Evolutionary conservation across 169 alveolate species (phyloP), one percentile per base, ranked within the genome.

Genomic region (Ichthyophthirius multifiliis): DNA sequence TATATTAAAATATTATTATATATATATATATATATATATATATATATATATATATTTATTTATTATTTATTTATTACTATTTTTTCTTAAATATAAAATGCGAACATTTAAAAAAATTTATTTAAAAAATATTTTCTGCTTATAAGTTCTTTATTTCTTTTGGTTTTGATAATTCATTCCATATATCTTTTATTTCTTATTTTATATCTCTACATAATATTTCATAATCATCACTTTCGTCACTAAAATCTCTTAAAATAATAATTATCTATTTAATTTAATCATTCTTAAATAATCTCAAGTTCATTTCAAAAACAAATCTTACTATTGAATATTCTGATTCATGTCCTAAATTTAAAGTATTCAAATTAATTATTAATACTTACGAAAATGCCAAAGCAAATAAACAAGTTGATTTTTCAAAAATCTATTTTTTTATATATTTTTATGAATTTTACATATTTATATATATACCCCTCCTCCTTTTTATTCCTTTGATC

Each of bases 341-440:
- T 67, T 41, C 77, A 15, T 67, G 71, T 4, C 71, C 77, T 34
- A 34, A 67, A 20, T 67, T 67, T 20, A 34, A 16, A 0, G 77
- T 35, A n/a, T 41, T 34, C 20, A 41, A 34, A 37, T 67, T 67
- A n/a, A 67, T 67, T 10, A 67, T 41, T 0, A 67, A 37, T 6
- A 67, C 45, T 39, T 67, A 67, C 16, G 77, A 67, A 16, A 67
- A 41, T 6, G 77, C 77, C 30, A 67, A 67, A 37, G 77, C 77
- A 37, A 67, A 67, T 18, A 67, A 32, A 37, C 62, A 47, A n/a
- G 77, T 67, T 34, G 63, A 37, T 67, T 44, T 67, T 18, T 35
- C 48, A 20, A 37, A 67, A 37, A 67, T 37, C 77, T 67, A n/a
- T n/a, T n/a, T n/a, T n/a, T n/a, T n/a, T n/a, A n/a, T n/a, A n/a